phyloP scores from a whole-genome alignment of 164 flowering plant genomes.

The Taxillus chinensis region DNA sequence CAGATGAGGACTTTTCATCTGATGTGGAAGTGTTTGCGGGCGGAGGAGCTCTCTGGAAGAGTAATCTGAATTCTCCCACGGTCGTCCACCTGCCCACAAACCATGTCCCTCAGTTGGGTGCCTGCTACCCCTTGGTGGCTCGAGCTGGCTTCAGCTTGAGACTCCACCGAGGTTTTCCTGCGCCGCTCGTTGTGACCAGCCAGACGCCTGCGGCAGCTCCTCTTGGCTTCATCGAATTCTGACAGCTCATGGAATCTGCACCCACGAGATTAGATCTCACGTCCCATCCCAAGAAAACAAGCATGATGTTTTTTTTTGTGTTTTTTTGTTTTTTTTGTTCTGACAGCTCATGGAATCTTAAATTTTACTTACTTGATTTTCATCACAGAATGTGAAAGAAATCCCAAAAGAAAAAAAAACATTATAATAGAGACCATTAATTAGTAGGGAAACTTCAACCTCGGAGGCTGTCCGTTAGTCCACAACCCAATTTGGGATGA shows the following conservation, averaged over 20 bases:
- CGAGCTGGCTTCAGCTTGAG: conserved; percentile 16
- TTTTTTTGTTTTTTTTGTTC: too few species aligned
- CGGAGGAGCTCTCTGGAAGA: conserved; percentile 20
- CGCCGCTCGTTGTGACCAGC: conserved; percentile 47
- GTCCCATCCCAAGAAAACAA: not conserved
- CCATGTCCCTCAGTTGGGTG: conserved; percentile 16
- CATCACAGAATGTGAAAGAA: not conserved
- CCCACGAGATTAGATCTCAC: not conserved
- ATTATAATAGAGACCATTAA: too few species aligned
- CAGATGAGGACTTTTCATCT: conserved; percentile 8
- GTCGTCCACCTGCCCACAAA: conserved; percentile 25
- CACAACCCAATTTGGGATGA: too few species aligned
- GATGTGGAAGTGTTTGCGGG: conserved; percentile 31
- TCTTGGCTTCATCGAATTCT: conserved; percentile 39
- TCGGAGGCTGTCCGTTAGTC: too few species aligned
- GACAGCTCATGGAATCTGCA: conserved; percentile 42
- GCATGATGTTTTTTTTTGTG: too few species aligned
- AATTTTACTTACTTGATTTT: not conserved
- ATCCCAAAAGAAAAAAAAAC: not conserved
- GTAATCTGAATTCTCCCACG: conserved; percentile 20
- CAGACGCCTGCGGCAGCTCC: conserved; percentile 44
- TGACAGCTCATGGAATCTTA: not conserved
- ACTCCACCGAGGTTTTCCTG: conserved; percentile 22
- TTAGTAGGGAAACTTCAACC: too few species aligned
- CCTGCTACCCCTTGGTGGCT: conserved; percentile 12